Conservation (phyloP, 768 basidiomycete species). For the Coprinopsis strossmayeri region DNA sequence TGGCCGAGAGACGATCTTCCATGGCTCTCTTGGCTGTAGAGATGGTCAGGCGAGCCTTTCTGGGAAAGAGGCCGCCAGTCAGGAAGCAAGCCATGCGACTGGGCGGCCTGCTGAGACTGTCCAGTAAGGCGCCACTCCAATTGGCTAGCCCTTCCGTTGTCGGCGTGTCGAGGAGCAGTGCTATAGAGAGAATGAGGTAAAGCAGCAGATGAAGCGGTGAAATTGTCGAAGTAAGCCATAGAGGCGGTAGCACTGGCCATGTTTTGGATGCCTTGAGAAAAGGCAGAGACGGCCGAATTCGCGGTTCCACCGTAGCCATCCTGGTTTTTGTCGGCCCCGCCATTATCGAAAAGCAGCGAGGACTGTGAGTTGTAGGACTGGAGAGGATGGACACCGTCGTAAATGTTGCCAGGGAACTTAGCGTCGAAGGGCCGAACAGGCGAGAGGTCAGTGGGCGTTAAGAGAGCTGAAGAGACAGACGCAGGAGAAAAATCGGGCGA, state of each 20-base stretch:
- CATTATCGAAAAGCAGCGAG: constrained; percentile 34
- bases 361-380: constrained; percentile 41
- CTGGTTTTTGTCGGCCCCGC: constrained; percentile 20
- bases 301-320: constrained; percentile 12
- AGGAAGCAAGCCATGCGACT: constrained; percentile 1
- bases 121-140: constrained; percentile 8
- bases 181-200: constrained; percentile 7
- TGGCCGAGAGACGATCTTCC: constrained; percentile 9
- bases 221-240: constrained; percentile 18
- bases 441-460: constrained; percentile 72
- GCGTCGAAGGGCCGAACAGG: constrained; percentile 56
- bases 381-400: constrained; percentile 41
- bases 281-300: not conserved
- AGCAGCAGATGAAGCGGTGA: constrained; percentile 14
- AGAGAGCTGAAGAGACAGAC: constrained; percentile 61
- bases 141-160: constrained; percentile 1
- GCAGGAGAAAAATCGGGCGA: constrained; percentile 71
- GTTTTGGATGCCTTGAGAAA: constrained; percentile 11
- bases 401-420: constrained; percentile 36
- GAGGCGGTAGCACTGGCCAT: constrained; percentile 17
- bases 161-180: constrained; percentile 2
- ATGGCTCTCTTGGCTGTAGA: constrained; percentile 6
- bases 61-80: constrained; percentile 7
- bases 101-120: constrained; percentile 3
- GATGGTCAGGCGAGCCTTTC: constrained; percentile 9